Evolutionary conservation across 1,284 basidiomycete genomes (phyloP).

Genomic region (Cutaneotrichosporon daszewskae): DNA sequence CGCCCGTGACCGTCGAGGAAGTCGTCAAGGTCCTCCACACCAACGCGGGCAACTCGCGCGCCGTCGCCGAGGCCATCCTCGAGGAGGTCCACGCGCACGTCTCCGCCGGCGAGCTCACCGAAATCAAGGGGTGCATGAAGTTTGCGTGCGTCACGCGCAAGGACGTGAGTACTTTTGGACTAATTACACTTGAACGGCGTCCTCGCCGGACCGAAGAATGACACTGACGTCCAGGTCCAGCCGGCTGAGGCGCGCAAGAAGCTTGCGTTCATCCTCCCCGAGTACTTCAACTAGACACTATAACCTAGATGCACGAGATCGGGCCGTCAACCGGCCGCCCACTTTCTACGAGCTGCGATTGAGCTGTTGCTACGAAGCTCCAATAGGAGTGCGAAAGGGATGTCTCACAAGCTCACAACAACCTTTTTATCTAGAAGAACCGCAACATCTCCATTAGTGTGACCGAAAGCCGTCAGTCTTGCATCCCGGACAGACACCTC

Average conservation of each 20-base stretch:
- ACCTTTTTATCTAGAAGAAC: too few species aligned
- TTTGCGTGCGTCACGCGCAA: conserved; percentile 75
- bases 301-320: too few species aligned
- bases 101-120: conserved; percentile 54
- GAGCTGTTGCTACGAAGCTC: too few species aligned
- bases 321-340: too few species aligned
- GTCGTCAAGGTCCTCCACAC: conserved; percentile 79
- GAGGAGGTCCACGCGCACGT: conserved; percentile 67
- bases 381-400: too few species aligned
- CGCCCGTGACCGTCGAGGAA: conserved; percentile 72
- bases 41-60: conserved; percentile 76
- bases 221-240: conserved; percentile 48
- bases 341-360: too few species aligned
- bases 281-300: conserved; percentile 39
- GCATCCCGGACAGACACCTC: too few species aligned
- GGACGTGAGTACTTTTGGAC: conserved; percentile 35
- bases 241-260: conserved; percentile 65
- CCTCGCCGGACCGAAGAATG: neutral
- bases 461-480: too few species aligned
- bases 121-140: conserved; percentile 72
- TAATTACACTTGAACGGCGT: neutral
- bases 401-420: too few species aligned
- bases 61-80: conserved; percentile 63
- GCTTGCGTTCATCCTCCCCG: conserved; percentile 69
- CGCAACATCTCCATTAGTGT: too few species aligned